Percentiles rank a stretch among this genome's conserved stretches.
Conservation (phyloP, 495 filamentous ascomycete species). For the Polyplosphaeria fusca region DNA sequence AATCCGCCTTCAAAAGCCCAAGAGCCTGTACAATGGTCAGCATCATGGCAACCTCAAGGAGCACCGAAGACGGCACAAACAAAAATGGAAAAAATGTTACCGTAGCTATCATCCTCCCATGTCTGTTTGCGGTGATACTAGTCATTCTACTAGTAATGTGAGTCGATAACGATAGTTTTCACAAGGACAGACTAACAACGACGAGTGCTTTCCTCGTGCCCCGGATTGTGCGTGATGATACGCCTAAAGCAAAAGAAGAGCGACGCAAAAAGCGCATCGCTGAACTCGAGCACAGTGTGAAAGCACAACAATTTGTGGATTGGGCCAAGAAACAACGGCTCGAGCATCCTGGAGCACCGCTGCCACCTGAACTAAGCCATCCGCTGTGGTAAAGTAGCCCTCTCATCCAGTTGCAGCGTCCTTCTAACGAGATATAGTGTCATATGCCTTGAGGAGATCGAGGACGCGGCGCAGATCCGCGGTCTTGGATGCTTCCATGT, state of each 20-base stretch:
- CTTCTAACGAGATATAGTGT: too few species aligned
- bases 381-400: constrained; percentile 22
- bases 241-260: constrained; percentile 11
- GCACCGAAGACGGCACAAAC: too few species aligned
- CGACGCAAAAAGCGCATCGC: constrained; percentile 23
- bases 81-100: constrained; percentile 2
- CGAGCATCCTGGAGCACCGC: constrained; percentile 18
- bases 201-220: constrained; percentile 4
- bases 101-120: constrained; percentile 16
- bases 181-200: too few species aligned
- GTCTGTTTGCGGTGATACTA: constrained; percentile 18
- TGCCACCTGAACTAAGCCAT: constrained; percentile 2
- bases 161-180: not conserved
- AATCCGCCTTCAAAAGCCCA: too few species aligned
- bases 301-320: constrained; percentile 27
- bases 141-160: constrained; percentile 17
- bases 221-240: not conserved
- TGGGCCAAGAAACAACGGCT: constrained; percentile 17
- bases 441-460: constrained; percentile 32
- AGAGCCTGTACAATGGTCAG: too few species aligned
- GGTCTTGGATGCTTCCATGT: constrained; percentile 30
- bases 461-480: constrained; percentile 29
- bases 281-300: constrained; percentile 13
- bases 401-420: not conserved
- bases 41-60: too few species aligned